These are phyloP conservation scores for Mangifera indica DNA, from an alignment of 345 rosid species.

Conservation along the genomic window DNA sequence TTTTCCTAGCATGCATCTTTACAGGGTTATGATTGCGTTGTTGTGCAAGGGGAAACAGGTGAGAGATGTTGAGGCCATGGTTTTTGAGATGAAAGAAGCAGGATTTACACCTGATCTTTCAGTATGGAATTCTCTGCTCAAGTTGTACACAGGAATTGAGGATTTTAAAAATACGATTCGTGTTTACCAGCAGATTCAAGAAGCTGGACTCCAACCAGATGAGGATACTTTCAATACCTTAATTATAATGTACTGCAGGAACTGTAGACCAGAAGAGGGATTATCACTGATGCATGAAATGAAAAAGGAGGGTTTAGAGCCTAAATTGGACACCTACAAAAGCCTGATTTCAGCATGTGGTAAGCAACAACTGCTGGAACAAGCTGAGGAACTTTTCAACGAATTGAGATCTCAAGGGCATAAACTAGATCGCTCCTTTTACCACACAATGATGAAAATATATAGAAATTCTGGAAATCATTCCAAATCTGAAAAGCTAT, in stretches of 20 bases:
- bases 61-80: slow-evolving; percentile 85
- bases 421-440: slow-evolving; percentile 87
- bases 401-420: slow-evolving; percentile 58
- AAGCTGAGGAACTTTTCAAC: slow-evolving; percentile 81
- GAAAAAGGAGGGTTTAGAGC: slow-evolving; percentile 67
- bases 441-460: slow-evolving; percentile 90
- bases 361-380: slow-evolving; percentile 60
- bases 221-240: slow-evolving; percentile 81
- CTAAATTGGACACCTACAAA: slow-evolving; percentile 81
- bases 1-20: slow-evolving; percentile 91
- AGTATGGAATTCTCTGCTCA: slow-evolving; percentile 87
- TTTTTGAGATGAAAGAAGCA: slow-evolving; percentile 89
- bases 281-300: slow-evolving; percentile 70
- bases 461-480: slow-evolving; percentile 68
- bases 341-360: slow-evolving; percentile 91
- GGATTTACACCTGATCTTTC: slow-evolving; percentile 81
- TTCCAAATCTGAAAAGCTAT: slow-evolving; percentile 68
- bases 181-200: slow-evolving; percentile 69
- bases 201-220: slow-evolving; percentile 71
- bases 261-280: slow-evolving; percentile 84
- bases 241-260: slow-evolving; percentile 87
- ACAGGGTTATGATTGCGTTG: slow-evolving; percentile 71
- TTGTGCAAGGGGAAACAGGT: slow-evolving; percentile 75
- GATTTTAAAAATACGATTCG: slow-evolving; percentile 71
- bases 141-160: slow-evolving; percentile 66